A percentile compares a stretch with the other conserved stretches of the same genome.
phyloP scores from a whole-genome alignment of 1,284 basidiomycete species.

The Neonothopanus nambi region DNA sequence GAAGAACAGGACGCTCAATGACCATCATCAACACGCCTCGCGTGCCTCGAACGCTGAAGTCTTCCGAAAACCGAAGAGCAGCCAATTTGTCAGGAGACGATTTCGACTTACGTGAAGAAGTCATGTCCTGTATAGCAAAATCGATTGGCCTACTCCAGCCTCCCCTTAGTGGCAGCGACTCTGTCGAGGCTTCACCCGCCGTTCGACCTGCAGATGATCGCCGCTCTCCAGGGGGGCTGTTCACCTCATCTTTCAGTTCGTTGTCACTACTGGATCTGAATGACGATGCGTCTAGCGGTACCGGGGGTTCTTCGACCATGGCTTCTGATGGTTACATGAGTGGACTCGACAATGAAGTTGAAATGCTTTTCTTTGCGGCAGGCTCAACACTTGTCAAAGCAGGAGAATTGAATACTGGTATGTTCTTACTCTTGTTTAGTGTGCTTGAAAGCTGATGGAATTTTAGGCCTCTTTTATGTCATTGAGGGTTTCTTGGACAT shows the following conservation, averaged over 20 bases:
- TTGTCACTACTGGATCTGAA: constrained; percentile 78
- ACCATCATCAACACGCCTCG: constrained; percentile 56
- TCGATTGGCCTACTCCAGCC: constrained; percentile 95
- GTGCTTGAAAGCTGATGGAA: constrained; percentile 5
- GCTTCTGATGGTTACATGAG: constrained; percentile 62
- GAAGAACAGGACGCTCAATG: constrained; percentile 47
- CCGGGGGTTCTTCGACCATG: constrained; percentile 61
- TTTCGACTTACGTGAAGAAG: constrained; percentile 90
- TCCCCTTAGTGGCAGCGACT: constrained; percentile 64
- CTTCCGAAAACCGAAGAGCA: constrained; percentile 31
- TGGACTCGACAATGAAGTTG: constrained; percentile 92
- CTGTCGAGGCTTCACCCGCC: constrained; percentile 65
- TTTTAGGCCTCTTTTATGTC: constrained; percentile 89
- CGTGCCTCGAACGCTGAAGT: constrained; percentile 30
- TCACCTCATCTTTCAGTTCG: constrained; percentile 83
- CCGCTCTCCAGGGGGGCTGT: constrained; percentile 43
- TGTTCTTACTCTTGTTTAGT: constrained; percentile 14
- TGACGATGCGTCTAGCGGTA: constrained; percentile 68
- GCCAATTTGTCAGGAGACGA: constrained; percentile 46
- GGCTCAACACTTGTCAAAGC: constrained; percentile 87
- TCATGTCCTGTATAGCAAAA: constrained; percentile 97
- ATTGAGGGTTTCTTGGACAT: constrained; percentile 98
- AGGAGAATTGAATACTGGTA: constrained; percentile 86
- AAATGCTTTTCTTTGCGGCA: constrained; percentile 91
- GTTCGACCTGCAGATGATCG: constrained; percentile 54